A percentile compares a stretch with the other conserved stretches of the same genome.
These are phyloP conservation scores for Eucalyptus erythrocorys DNA, from an alignment of 345 rosid species.

Conservation along the genomic window DNA sequence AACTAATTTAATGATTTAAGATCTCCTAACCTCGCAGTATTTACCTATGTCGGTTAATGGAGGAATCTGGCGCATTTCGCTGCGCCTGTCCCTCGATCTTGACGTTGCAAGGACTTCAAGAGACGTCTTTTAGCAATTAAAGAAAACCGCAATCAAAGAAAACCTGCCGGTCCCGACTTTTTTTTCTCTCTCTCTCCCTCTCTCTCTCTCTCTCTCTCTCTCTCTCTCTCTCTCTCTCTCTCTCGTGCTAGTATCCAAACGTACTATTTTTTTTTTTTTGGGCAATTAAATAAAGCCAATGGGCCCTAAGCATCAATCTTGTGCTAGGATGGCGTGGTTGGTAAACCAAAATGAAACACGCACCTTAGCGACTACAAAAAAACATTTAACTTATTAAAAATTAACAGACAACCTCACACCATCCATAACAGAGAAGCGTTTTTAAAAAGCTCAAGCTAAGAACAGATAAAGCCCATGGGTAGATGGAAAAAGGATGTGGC, in stretches of 20 bases:
- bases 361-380: neutral
- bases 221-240: too few species aligned
- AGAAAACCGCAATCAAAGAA: neutral
- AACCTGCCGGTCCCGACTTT: neutral
- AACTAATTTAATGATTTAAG: neutral
- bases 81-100: neutral
- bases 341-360: neutral
- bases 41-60: neutral
- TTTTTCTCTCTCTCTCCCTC: too few species aligned
- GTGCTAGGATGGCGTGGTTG: neutral
- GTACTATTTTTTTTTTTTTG: neutral
- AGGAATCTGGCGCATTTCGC: neutral
- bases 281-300: neutral
- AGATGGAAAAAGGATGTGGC: neutral
- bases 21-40: neutral
- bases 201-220: too few species aligned
- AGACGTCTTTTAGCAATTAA: neutral
- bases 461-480: neutral
- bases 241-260: too few species aligned
- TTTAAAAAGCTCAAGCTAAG: neutral
- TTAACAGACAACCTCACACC: too few species aligned
- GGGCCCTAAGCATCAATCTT: neutral
- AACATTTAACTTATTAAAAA: too few species aligned
- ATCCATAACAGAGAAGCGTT: neutral
- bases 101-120: neutral